Evolutionary conservation across 768 basidiomycete genomes (phyloP), one percentile per base, ranked within the genome.

Genomic region (Cubamyces lactineus): DNA sequence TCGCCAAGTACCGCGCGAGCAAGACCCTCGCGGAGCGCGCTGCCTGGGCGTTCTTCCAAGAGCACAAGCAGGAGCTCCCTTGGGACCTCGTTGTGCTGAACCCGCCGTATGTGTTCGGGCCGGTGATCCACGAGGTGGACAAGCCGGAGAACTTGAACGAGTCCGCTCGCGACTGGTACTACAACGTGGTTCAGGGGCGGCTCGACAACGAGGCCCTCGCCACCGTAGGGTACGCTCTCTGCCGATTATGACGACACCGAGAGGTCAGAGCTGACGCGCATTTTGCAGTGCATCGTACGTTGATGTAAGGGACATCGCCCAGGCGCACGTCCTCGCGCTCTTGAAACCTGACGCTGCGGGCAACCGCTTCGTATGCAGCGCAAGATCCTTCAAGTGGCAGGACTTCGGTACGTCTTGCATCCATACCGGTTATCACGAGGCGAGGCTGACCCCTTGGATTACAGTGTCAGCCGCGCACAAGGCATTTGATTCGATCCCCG

Each of bases 1-100:
- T 71, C 13, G 55, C 68, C 6, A 85, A 83, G 64, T 91, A 92
- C 71, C 68, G 78, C 23, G 86, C 81, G 15, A 73, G 80, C n/a
- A 88, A 89, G 77, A 79, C 79, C 1, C 76, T 86, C 9, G 86
- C 87, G 0, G 88, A 89, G 75, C 77, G 75, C 65, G 80, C 81
- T 17, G 84, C 84, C 12, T 86, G 85, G 65, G 65, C 56, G 8
- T 66, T 59, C 41, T 48, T 48, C 11, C 46, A 57, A 40, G 23
- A 46, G 53, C 19, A 57, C 47, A 60, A 50, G 61, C 46, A 17
- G 19, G 38, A 16, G 45, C 12, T 66, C 41, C 53, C 53, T 21
- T 69, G 61, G 58, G 68, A 69, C 51, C 57, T 69, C 19, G 75
- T 78, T 2, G 78, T 79, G 11, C 64, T 87, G 23, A 82, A 83